Conservation (phyloP, 768 basidiomycete genomes). For the Psilocybe sp. region DNA sequence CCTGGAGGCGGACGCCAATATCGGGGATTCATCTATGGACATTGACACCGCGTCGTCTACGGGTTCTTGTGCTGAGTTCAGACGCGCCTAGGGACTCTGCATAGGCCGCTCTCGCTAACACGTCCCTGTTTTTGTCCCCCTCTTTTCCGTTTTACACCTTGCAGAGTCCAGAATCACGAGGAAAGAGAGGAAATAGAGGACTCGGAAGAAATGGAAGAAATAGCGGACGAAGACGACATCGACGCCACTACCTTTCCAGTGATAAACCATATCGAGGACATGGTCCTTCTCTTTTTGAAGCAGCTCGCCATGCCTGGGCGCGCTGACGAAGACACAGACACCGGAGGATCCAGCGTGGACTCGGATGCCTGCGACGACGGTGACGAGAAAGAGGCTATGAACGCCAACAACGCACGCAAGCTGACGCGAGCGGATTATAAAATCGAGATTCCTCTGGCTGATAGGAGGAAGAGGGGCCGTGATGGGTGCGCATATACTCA, state of each 20-base stretch:
- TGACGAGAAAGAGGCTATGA: no score
- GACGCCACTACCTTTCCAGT: constrained; percentile 1
- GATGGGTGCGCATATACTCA: constrained; percentile 22
- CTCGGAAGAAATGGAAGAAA: no score
- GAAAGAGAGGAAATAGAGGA: no score
- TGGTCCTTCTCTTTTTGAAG: constrained; percentile 33
- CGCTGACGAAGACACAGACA: constrained; percentile 8
- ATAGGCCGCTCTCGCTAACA: no score
- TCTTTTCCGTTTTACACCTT: no score
- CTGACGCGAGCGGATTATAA: constrained; percentile 17
- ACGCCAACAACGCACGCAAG: neutral
- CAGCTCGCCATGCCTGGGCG: constrained; percentile 27
- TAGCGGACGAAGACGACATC: neutral
- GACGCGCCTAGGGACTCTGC: no score
- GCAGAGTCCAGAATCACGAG: no score
- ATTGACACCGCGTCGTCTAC: no score
- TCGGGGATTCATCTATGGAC: no score
- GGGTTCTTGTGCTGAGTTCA: no score
- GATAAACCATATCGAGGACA: constrained; percentile 29
- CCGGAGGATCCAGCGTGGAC: constrained; percentile 4
- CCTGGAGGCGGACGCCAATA: no score
- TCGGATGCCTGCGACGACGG: neutral
- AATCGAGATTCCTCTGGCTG: constrained; percentile 31
- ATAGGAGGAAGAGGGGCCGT: constrained; percentile 26
- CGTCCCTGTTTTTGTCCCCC: no score